Evolutionary conservation across 768 basidiomycete species (phyloP).

Genomic region (Sarcomyxa edulis): DNA sequence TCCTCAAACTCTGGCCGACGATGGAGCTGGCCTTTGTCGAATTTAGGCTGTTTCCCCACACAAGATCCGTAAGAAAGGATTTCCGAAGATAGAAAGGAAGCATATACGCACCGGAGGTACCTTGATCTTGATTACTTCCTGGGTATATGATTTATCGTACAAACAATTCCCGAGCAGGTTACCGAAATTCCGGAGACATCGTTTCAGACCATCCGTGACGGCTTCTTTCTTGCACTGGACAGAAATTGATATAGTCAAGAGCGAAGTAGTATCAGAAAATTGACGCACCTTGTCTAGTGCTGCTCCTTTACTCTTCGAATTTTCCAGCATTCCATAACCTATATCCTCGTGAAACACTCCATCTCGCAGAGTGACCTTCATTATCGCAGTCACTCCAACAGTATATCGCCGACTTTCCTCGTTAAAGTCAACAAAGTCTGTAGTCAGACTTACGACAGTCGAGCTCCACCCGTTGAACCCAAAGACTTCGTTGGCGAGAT

Average conservation of each 20-base stretch:
- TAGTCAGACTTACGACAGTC: slow-evolving; percentile 65
- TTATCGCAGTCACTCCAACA: slow-evolving; percentile 78
- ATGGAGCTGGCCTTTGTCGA: slow-evolving; percentile 63
- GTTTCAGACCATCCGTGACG: slow-evolving; percentile 91
- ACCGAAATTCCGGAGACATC: slow-evolving; percentile 87
- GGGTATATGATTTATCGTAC: slow-evolving; percentile 90
- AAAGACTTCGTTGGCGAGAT: slow-evolving; percentile 96
- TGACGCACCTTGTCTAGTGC: slow-evolving; percentile 85
- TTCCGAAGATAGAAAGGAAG: background rate
- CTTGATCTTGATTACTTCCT: slow-evolving; percentile 85
- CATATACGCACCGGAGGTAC: slow-evolving; percentile 65
- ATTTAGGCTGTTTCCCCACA: slow-evolving; percentile 65
- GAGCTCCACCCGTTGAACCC: slow-evolving; percentile 97
- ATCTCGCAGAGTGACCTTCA: slow-evolving; percentile 83
- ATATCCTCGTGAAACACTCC: slow-evolving; percentile 92
- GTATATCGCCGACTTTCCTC: slow-evolving; percentile 62
- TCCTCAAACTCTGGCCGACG: slow-evolving; percentile 67
- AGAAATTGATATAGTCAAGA: slow-evolving; percentile 1
- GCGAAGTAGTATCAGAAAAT: background rate
- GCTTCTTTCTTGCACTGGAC: slow-evolving; percentile 97
- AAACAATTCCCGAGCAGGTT: slow-evolving; percentile 94
- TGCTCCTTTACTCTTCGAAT: slow-evolving; percentile 75
- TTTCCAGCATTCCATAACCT: slow-evolving; percentile 86
- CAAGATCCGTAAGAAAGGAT: background rate
- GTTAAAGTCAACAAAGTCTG: slow-evolving; percentile 73